These are phyloP conservation scores for Diaporthe sp. DNA, from an alignment of 2,329 filamentous ascomycete species.

Conservation along the genomic window DNA sequence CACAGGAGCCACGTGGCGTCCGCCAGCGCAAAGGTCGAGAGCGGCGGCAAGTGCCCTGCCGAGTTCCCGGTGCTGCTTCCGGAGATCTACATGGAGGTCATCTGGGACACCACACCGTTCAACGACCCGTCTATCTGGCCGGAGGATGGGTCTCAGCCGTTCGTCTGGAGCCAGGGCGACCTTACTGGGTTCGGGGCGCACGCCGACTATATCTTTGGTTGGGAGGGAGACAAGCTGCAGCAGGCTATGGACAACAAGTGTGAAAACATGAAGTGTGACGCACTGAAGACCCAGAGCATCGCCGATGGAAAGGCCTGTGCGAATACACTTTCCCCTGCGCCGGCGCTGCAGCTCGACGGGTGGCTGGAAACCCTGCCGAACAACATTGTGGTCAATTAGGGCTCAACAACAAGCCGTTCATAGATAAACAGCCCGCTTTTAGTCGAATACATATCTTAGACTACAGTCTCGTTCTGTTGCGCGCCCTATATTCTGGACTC, in stretches of 20 bases:
- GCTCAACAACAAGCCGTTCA: too few species aligned
- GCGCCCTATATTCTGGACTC: too few species aligned
- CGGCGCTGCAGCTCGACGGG: neutral
- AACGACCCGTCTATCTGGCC: constrained; percentile 44
- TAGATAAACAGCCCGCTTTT: too few species aligned
- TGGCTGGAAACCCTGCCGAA: constrained; percentile 15
- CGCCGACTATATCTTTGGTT: constrained; percentile 53
- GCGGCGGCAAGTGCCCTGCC: constrained; percentile 35
- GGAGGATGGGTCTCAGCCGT: constrained; percentile 46
- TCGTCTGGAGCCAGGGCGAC: constrained; percentile 45
- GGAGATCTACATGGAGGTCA: constrained; percentile 47
- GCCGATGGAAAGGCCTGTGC: constrained; percentile 36
- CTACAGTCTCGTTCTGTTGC: too few species aligned
- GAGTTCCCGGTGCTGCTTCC: constrained; percentile 48
- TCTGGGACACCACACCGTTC: constrained; percentile 46
- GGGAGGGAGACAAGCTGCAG: constrained; percentile 46
- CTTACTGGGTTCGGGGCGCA: constrained; percentile 47
- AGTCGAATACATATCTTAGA: too few species aligned
- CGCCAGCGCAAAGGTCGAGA: constrained; percentile 37
- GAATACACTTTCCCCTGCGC: constrained; percentile 1
- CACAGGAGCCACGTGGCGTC: constrained; percentile 57
- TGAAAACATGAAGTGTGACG: constrained; percentile 37
- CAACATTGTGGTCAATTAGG: neutral
- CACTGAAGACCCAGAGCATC: constrained; percentile 37
- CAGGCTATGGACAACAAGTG: constrained; percentile 40